phyloP scores from a whole-genome alignment of 805 yeast species.

The Yarrowia sp. region DNA sequence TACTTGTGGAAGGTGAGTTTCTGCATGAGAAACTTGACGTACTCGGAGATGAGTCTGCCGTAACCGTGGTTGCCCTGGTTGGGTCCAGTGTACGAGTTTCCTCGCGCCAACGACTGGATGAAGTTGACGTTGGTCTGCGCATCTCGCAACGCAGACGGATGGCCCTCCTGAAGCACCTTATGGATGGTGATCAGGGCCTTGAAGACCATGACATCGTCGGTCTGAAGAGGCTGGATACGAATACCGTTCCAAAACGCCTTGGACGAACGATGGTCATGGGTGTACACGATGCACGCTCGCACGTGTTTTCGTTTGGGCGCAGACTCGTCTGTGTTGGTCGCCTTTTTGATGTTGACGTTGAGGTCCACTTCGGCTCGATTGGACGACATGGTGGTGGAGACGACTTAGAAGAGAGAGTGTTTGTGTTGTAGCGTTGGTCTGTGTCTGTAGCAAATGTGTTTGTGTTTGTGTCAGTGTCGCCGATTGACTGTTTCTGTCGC shows the following conservation, averaged over 20 bases:
- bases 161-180: conserved; percentile 97
- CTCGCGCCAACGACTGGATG: conserved; percentile 65
- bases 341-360: conserved; percentile 63
- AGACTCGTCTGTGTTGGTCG: conserved; percentile 77
- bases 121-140: conserved; percentile 76
- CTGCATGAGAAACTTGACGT: conserved; percentile 62
- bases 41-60: conserved; percentile 71
- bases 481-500: not conserved
- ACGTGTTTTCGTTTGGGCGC: conserved; percentile 97
- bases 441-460: not conserved
- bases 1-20: conserved; percentile 79
- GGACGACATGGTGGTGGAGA: not conserved
- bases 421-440: not conserved
- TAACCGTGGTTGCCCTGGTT: conserved; percentile 41
- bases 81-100: not conserved
- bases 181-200: conserved; percentile 83
- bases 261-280: conserved; percentile 91
- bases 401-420: no score
- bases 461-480: not conserved
- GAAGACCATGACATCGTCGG: conserved; percentile 79
- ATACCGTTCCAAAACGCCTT: conserved; percentile 81
- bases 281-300: conserved; percentile 88
- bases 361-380: conserved; percentile 40
- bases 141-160: conserved; percentile 73
- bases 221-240: conserved; percentile 72